A percentile compares a stretch with the other conserved stretches of the same genome.
Evolutionary conservation across 148 eudicot species (phyloP).

Genomic region (Rhododendron henanense): DNA sequence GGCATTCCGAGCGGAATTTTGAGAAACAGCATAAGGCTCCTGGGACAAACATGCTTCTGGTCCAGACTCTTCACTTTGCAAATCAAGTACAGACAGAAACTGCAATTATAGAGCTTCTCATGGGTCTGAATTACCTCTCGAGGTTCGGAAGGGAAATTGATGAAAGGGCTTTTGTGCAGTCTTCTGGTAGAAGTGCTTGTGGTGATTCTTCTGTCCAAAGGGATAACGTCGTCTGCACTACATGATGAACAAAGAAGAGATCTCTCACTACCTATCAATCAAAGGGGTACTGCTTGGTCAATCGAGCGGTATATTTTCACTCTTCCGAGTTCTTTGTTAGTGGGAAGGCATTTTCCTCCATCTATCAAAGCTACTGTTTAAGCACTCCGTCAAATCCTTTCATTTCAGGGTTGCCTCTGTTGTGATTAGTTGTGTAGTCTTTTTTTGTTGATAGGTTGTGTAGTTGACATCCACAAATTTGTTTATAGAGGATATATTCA

Average conservation of each 20-base stretch:
- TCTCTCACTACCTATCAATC: not conserved
- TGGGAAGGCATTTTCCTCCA: not conserved
- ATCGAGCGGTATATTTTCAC: not conserved
- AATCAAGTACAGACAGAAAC: slow-evolving; percentile 67
- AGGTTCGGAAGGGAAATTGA: slow-evolving; percentile 48
- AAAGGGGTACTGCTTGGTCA: slow-evolving; percentile 6
- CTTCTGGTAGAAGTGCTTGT: slow-evolving; percentile 25
- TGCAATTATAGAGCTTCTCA: slow-evolving; percentile 67
- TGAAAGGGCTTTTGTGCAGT: slow-evolving; percentile 32
- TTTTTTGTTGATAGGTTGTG: not conserved
- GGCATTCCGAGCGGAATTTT: slow-evolving; percentile 80
- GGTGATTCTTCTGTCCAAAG: slow-evolving; percentile 26
- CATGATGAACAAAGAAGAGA: slow-evolving; percentile 21
- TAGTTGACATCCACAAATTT: not conserved
- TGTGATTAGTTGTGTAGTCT: not conserved
- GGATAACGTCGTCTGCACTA: slow-evolving; percentile 31
- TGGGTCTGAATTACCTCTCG: slow-evolving; percentile 74
- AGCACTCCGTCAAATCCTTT: not conserved
- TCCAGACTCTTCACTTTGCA: slow-evolving; percentile 84
- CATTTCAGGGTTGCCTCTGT: not conserved
- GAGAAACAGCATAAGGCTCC: slow-evolving; percentile 58
- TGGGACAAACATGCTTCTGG: slow-evolving; percentile 57
- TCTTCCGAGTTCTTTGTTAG: not conserved
- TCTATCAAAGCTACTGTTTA: not conserved
- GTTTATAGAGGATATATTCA: not conserved